Base-by-base conservation (phyloP, 106 monocot genomes). In the Dioscorea dumetorum region DNA sequence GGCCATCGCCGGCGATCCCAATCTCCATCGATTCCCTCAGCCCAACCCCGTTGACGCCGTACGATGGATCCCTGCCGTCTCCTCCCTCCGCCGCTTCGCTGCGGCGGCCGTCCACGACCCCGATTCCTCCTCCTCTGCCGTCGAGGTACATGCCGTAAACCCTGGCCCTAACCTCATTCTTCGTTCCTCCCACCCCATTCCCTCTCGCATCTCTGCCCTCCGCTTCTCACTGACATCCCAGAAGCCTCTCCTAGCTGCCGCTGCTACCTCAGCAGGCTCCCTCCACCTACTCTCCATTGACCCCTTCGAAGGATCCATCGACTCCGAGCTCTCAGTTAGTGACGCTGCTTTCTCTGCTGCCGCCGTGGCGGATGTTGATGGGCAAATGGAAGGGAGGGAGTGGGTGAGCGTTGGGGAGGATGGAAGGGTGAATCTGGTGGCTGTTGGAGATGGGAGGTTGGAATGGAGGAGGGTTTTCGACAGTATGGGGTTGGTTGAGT, bases 371-470 rank as follows among this genome's bases (percentile, higher is more conserved):
- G 76, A 74, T n/a, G 62, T 92, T 49, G 89, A 97, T 60, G 31
- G 85, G 52, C 65, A 70, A 72, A 60, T 19, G 31, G 80, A 70
- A 13, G 87, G 85, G 62, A 50, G 79, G 69, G 79, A 86, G 60
- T 86, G 84, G 64, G 80, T 92, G 33, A 89, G 74, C 18, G 97
- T 76, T 16, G 92, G 92, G 33, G 86, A 89, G 86, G 97, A 97
- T 19, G 97, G 97, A 22, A 80, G 80, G 72, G 89, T 99, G 24
- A 87, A 87, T 62, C n/a, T 92, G 72, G 86, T 90, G n/a, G 65
- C 19, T 16, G 66, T 88, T 24, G 84, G 74, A 1, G 89, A 82
- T 5, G 82, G 68, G 20, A 62, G 76, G 67, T 23, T 90, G 68
- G 89, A 86, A 21, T 14, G 41, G 34, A 68, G 72, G 51, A 51